Conservation (phyloP, 768 basidiomycete species). For the Tulasnella sp. region DNA sequence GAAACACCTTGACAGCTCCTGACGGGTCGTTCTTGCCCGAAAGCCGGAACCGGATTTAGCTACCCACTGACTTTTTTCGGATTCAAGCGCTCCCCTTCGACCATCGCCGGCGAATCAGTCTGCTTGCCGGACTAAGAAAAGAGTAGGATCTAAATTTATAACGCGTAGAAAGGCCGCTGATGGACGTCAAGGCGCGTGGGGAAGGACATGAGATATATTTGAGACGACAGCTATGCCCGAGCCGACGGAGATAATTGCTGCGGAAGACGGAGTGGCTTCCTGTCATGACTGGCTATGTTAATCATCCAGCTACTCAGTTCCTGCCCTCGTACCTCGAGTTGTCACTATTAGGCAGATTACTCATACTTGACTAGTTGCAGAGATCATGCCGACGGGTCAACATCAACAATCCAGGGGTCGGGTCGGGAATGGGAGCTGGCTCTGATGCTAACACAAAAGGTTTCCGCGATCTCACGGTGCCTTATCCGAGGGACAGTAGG, state of each 20-base stretch:
- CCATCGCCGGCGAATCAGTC: too few relatives aligned
- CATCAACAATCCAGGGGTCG: too few relatives aligned
- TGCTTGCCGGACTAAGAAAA: too few relatives aligned
- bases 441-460: too few relatives aligned
- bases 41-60: neutral
- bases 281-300: neutral
- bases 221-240: neutral
- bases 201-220: neutral
- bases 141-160: too few relatives aligned
- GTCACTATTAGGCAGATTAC: too few relatives aligned
- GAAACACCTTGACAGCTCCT: neutral
- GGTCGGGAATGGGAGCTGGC: too few relatives aligned
- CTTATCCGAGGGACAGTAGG: too few relatives aligned
- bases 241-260: constrained; percentile 6
- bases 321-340: neutral
- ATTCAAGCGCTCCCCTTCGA: too few relatives aligned
- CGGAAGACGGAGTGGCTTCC: neutral
- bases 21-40: neutral
- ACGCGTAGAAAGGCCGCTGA: constrained; percentile 37
- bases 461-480: too few relatives aligned
- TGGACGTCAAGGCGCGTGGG: neutral
- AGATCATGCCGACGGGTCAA: too few relatives aligned
- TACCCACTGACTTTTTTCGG: neutral
- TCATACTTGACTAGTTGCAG: too few relatives aligned
- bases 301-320: neutral